Conservation (phyloP, 208 protist species). For the Wallacemonas sp. region DNA sequence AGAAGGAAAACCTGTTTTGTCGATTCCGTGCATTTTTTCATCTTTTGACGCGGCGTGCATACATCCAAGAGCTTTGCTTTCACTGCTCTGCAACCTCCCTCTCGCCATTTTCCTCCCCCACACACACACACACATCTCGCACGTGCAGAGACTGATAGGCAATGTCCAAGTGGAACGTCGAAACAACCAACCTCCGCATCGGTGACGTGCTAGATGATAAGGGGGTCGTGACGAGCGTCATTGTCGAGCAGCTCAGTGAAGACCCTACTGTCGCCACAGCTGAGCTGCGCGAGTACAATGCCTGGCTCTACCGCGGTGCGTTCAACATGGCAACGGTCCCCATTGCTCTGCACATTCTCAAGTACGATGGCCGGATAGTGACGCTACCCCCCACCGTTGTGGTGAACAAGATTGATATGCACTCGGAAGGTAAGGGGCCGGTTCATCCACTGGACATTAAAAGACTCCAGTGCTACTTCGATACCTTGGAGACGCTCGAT, state of each 20-base stretch:
- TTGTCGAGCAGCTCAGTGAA: background rate
- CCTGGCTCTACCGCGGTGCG: background rate
- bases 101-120: background rate
- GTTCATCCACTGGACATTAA: background rate
- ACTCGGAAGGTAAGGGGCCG: background rate
- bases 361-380: background rate
- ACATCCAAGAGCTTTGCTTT: no score
- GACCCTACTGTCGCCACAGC: background rate
- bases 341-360: background rate
- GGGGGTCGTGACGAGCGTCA: background rate
- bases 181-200: background rate
- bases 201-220: background rate
- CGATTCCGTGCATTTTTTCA: no score
- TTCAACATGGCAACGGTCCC: slow-evolving; percentile 6
- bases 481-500: background rate
- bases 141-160: no score
- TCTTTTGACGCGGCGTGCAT: no score
- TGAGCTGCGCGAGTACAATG: background rate
- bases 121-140: background rate
- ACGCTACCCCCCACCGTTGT: background rate
- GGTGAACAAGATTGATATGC: background rate
- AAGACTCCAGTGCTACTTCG: background rate
- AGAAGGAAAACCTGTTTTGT: no score
- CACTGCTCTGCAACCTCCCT: background rate
- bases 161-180: background rate